Conservation (phyloP, 2,329 filamentous ascomycete genomes). For the Elsinoe arachidis region DNA sequence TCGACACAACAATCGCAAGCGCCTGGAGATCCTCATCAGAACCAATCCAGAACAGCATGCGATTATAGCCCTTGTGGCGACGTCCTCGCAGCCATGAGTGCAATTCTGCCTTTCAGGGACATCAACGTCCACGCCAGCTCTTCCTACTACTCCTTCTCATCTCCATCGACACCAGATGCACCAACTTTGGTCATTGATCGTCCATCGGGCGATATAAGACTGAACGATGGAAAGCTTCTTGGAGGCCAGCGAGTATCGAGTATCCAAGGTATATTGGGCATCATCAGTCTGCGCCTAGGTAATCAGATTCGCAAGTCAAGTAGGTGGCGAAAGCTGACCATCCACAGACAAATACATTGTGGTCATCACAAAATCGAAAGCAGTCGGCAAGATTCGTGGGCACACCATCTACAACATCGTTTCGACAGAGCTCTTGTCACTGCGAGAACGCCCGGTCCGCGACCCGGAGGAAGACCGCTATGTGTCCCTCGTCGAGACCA, state of each 20-base stretch:
- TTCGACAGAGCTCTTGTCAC: slow-evolving; percentile 83
- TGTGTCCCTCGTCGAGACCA: slow-evolving; percentile 67
- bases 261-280: slow-evolving; percentile 87
- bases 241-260: slow-evolving; percentile 81
- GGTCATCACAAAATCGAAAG: slow-evolving; percentile 87
- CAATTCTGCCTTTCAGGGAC: slow-evolving; percentile 71
- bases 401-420: slow-evolving; percentile 94
- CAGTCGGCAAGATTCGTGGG: slow-evolving; percentile 83
- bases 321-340: slow-evolving; percentile 6
- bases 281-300: slow-evolving; percentile 91
- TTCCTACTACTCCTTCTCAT: slow-evolving; percentile 92
- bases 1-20: not conserved
- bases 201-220: slow-evolving; percentile 79
- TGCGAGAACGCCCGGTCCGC: slow-evolving; percentile 83
- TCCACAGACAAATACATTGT: slow-evolving; percentile 87
- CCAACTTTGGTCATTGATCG: slow-evolving; percentile 83
- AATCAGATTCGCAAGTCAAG: slow-evolving; percentile 23
- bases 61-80: not conserved
- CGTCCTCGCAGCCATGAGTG: slow-evolving; percentile 35
- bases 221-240: slow-evolving; percentile 69
- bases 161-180: slow-evolving; percentile 82
- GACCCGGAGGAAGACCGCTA: slow-evolving; percentile 94
- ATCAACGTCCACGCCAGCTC: slow-evolving; percentile 92
- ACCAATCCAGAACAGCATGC: not conserved
- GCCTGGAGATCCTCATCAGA: not conserved